These are phyloP conservation scores for Choanephora cucurbitarum DNA, from an alignment of 371 early-diverging fungal genomes.

Conservation along the genomic window DNA sequence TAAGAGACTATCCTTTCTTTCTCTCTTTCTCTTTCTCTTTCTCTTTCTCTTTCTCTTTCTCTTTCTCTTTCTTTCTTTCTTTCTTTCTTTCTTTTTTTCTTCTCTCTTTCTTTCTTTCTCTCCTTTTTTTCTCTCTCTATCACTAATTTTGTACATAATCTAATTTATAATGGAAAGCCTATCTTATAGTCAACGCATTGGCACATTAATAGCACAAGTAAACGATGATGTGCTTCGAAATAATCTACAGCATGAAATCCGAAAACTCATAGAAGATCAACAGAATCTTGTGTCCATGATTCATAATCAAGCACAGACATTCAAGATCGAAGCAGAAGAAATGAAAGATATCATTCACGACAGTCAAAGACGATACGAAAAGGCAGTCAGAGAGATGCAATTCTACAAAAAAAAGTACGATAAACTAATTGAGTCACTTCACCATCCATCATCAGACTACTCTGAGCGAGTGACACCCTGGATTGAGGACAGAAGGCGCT, in stretches of 20 bases:
- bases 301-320: slow-evolving; percentile 23
- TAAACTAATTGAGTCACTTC: slow-evolving; percentile 14
- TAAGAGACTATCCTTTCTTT: too few relatives aligned
- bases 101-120: neutral
- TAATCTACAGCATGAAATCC: slow-evolving; percentile 28
- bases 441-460: slow-evolving; percentile 8
- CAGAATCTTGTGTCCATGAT: slow-evolving; percentile 34
- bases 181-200: slow-evolving; percentile 2
- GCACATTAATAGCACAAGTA: slow-evolving; percentile 23
- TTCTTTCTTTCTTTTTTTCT: slow-evolving; percentile 1
- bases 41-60: neutral
- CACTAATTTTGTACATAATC: neutral
- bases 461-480: neutral
- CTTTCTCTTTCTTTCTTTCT: neutral
- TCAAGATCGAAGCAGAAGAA: slow-evolving; percentile 35
- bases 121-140: neutral
- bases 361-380: slow-evolving; percentile 45
- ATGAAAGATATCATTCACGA: slow-evolving; percentile 28
- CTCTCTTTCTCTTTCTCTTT: slow-evolving; percentile 1
- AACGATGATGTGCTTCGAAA: slow-evolving; percentile 19
- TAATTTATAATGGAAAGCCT: slow-evolving; percentile 1
- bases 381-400: slow-evolving; percentile 53
- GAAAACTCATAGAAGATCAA: slow-evolving; percentile 29
- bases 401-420: slow-evolving; percentile 49
- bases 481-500: neutral